A percentile compares a stretch with the other conserved stretches of the same genome.
These are phyloP conservation scores for Rhodotorula sp. DNA, from an alignment of 1,284 basidiomycete genomes.

Conservation along the genomic window DNA sequence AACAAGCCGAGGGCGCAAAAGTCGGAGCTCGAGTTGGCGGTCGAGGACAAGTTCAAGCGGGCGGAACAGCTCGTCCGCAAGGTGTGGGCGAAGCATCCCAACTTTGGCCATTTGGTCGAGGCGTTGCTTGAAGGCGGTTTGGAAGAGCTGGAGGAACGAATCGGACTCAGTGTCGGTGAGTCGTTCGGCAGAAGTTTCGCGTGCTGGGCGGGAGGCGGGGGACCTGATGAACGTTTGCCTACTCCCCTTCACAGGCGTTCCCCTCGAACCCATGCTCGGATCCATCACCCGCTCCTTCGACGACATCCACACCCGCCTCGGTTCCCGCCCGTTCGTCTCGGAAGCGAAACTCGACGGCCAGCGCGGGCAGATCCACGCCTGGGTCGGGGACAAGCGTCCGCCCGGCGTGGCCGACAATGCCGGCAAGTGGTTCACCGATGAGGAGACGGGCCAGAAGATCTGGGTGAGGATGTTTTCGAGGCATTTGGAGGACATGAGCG, in stretches of 20 bases:
- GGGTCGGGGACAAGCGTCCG: constrained; percentile 14
- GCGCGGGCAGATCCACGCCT: constrained; percentile 76
- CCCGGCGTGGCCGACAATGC: constrained; percentile 12
- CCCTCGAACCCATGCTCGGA: constrained; percentile 56
- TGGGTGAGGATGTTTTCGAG: constrained; percentile 77
- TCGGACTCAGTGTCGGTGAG: constrained; percentile 48
- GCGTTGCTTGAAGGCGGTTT: constrained; percentile 55
- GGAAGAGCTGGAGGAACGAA: constrained; percentile 48
- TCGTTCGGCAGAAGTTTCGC: not conserved
- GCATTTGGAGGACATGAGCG: constrained; percentile 64
- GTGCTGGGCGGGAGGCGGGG: too few relatives aligned
- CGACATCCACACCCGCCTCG: constrained; percentile 73
- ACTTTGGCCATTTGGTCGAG: constrained; percentile 73
- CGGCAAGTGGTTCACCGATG: constrained; percentile 15
- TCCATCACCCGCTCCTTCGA: constrained; percentile 71
- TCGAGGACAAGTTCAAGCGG: constrained; percentile 45
- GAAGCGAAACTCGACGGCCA: constrained; percentile 87
- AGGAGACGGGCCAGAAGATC: constrained; percentile 42
- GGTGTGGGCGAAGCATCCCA: constrained; percentile 83
- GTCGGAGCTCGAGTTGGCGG: constrained; percentile 42
- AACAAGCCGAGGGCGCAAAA: constrained; percentile 45
- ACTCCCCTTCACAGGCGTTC: constrained; percentile 48
- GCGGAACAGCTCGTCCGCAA: constrained; percentile 60
- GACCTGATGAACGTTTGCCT: not conserved
- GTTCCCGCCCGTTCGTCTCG: constrained; percentile 65